phyloP scores from a whole-genome alignment of 2,329 filamentous ascomycete genomes.

The Fusarium sp. region DNA sequence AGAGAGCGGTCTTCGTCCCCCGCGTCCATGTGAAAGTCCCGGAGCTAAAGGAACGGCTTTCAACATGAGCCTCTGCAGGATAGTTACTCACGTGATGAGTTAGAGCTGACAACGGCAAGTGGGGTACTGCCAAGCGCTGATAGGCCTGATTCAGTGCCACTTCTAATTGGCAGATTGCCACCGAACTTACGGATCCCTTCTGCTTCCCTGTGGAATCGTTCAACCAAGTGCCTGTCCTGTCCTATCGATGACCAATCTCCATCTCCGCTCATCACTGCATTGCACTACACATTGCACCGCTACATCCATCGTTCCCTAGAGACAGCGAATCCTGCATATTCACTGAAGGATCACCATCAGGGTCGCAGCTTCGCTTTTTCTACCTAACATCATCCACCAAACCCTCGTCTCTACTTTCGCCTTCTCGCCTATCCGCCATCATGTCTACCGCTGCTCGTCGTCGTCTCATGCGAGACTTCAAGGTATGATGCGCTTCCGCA shows the following conservation, averaged over 20 bases:
- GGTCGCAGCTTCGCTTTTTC: not conserved
- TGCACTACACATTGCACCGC: slow-evolving; percentile 27
- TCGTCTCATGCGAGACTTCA: slow-evolving; percentile 99
- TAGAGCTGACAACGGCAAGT: not conserved
- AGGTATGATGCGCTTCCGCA: slow-evolving; percentile 68
- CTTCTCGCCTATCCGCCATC: slow-evolving; percentile 33
- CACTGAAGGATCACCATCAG: not conserved
- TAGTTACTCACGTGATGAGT: not conserved
- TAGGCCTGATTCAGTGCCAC: slow-evolving; percentile 11
- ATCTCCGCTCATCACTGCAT: slow-evolving; percentile 30
- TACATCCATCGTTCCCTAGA: slow-evolving; percentile 16
- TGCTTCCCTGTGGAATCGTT: slow-evolving; percentile 19
- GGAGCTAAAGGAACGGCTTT: slow-evolving; percentile 8
- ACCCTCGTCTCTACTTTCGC: slow-evolving; percentile 4
- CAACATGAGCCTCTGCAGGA: not conserved
- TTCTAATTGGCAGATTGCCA: slow-evolving; percentile 42
- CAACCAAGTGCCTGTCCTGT: slow-evolving; percentile 14
- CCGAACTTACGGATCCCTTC: slow-evolving; percentile 20
- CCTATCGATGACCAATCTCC: slow-evolving; percentile 45
- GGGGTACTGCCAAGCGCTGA: not conserved
- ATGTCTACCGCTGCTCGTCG: slow-evolving; percentile 94
- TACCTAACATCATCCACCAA: not conserved
- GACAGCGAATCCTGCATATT: slow-evolving; percentile 23
- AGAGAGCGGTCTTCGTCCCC: slow-evolving; percentile 34
- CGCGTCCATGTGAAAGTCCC: slow-evolving; percentile 33